Base-by-base conservation (phyloP, 306 rosid genomes). In the Prunus salicina region DNA sequence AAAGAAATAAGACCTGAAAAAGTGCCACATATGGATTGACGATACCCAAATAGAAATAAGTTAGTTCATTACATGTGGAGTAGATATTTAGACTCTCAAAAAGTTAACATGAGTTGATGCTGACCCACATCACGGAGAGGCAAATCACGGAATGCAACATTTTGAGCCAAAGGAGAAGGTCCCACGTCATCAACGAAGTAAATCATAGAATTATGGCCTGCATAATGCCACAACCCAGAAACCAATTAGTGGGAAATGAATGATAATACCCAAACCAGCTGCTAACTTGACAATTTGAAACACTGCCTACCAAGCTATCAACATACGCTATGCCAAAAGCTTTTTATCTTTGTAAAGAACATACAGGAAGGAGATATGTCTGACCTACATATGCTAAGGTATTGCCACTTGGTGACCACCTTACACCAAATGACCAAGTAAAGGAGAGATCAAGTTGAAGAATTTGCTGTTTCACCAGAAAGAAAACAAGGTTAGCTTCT, bases 121-220 rank as follows among this genome's bases (percentile, higher is more conserved):
- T 95, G 92, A 95, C 99, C 99, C 97, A 95, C 99, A 92, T 95
- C 99, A 88, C 97, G 96, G 73, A 95, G 97, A 51, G 99, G 99
- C 89, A 92, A 85, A 87, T 95, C 93, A 76, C 97, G 97, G 79
- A 86, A 87, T 71, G 97, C 85, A 41, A 95, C 91, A 79, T 75
- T 92, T 84, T 95, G 99, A 56, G 97, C 95, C 91, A 89, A 83
- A 76, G 99, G 97, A 79, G 99, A 92, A 80, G 96, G 96, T 34
- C 97, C 99, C 70, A 95, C 87, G 32, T 90, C 97, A 84, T 88
- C 96, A 57, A 92, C 99, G 64, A 95, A 92, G 89, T 92, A 89
- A 79, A 95, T 91, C 93, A 88, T 87, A 52, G 99, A 95, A 84
- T 91, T 92, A 76, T 95, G 98, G 65, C 97, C 99, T 95, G 93